Base-by-base conservation (phyloP, 805 yeast species). In the Deakozyma indianensis region DNA sequence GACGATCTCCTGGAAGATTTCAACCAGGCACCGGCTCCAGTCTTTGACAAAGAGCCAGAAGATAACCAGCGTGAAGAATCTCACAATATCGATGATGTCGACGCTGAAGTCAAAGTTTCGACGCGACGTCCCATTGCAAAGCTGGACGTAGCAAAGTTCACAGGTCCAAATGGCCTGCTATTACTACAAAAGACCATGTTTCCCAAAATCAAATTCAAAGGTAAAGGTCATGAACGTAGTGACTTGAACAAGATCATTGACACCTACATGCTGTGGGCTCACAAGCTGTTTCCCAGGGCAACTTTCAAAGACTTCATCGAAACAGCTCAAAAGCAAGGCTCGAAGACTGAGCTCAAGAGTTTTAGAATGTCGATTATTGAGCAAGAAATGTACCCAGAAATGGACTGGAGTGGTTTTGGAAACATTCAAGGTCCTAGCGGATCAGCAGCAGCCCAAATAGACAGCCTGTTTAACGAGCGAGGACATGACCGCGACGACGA, bases 261-360 rank as follows among this genome's bases (percentile, higher is more conserved):
- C 24, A 66, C 72, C 29, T 83, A 80, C 58, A 86, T 81, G 60
- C 54, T 78, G 27, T 83, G 90, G 88, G 86, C 81, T 0, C 90
- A 83, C 58, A 66, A 71, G 21, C 54, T 86, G 32, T 85, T 73
- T 56, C 94, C 96, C 3, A 83, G 81, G 63, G 85, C 92, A 15
- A 78, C 75, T 50, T 83, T 87, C 51, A 66, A 67, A 42, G 94
- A 84, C 58, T 78, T 87, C 54, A 62, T 81, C 1, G 66, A 69
- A 22, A 61, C 80, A 52, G 61, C 78, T 43, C 66, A 71, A 35
- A 62, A 68, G 15, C 68, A 76, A 38, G 79, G 83, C 14, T 61
- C 25, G 11, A 54, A 51, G 38, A 29, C 50, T 15, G 50, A 43
- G 2, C 46, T 56, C 24, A 43, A 47, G n/a, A 35, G 25, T 23